Conservation (phyloP, 345 rosid species). For the Eucalyptus polyanthemos region DNA sequence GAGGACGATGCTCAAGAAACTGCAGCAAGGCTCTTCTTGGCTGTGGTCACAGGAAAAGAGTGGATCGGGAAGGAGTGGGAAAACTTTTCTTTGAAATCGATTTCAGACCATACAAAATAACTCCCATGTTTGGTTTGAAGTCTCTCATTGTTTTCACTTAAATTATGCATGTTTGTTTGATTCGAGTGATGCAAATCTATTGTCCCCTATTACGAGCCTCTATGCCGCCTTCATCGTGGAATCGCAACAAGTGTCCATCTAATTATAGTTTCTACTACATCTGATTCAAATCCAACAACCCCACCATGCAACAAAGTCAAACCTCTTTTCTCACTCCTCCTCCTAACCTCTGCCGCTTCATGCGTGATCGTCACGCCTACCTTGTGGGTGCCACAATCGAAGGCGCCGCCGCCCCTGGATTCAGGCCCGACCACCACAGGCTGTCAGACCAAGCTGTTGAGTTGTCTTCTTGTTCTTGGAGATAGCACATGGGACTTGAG, state of each 20-base stretch:
- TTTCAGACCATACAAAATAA: constrained; percentile 14
- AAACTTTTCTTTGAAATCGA: constrained; percentile 12
- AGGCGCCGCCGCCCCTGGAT: background rate
- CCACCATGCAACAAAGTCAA: background rate
- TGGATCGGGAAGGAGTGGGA: constrained; percentile 18
- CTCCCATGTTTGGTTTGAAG: constrained; percentile 17
- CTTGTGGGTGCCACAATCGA: background rate
- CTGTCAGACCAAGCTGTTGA: background rate
- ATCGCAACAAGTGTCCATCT: too few species aligned
- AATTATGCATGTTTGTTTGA: background rate
- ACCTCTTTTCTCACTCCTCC: background rate
- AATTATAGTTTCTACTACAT: background rate
- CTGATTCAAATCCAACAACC: background rate
- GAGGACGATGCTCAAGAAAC: background rate
- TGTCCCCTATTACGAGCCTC: background rate
- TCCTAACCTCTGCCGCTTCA: background rate
- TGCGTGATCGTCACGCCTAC: background rate
- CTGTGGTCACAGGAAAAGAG: constrained; percentile 4
- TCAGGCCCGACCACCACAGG: background rate
- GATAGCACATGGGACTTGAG: background rate
- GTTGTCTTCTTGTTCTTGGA: background rate
- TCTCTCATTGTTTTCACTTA: constrained; percentile 20
- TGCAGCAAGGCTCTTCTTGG: constrained; percentile 17
- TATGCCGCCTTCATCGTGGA: background rate
- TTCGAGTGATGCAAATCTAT: background rate